Percentiles rank a stretch among this genome's conserved stretches.
phyloP scores from a whole-genome alignment of 164 flowering plant species.

The Berberis vulgaris region DNA sequence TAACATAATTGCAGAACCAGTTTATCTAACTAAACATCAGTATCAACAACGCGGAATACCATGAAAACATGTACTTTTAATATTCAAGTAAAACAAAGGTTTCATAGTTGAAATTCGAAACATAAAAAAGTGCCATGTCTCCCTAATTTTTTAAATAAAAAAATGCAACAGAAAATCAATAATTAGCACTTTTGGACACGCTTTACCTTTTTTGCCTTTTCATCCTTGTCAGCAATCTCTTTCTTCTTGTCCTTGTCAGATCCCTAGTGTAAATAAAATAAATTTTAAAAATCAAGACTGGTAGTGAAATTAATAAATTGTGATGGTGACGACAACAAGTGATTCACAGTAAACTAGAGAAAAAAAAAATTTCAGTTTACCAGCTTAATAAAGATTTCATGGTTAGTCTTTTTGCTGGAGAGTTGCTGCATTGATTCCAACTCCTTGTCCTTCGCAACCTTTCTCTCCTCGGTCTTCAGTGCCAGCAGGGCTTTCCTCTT shows the following conservation, averaged over 20 bases:
- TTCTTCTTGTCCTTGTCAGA: slow-evolving; percentile 70
- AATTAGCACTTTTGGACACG: too few species aligned
- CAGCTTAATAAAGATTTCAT: slow-evolving; percentile 68
- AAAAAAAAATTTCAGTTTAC: slow-evolving; percentile 18
- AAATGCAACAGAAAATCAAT: too few species aligned
- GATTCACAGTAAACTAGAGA: not conserved
- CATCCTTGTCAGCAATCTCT: slow-evolving; percentile 70
- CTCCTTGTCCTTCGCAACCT: slow-evolving; percentile 62
- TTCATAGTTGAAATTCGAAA: too few species aligned
- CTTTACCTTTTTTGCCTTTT: slow-evolving; percentile 62
- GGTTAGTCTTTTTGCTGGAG: slow-evolving; percentile 63
- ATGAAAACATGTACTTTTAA: too few species aligned
- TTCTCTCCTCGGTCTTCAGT: slow-evolving; percentile 63
- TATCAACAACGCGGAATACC: too few species aligned
- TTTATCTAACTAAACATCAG: too few species aligned
- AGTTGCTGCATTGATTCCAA: slow-evolving; percentile 69
- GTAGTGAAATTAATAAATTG: not conserved
- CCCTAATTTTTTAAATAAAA: too few species aligned
- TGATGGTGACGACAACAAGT: not conserved
- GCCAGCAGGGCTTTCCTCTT: slow-evolving; percentile 68
- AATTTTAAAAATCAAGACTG: not conserved
- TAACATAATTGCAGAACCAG: too few species aligned
- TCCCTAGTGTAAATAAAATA: slow-evolving; percentile 35
- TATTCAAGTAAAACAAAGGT: too few species aligned
- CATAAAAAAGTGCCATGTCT: too few species aligned